Base-by-base conservation (phyloP, 148 eudicot species). In the Rhododendron simsii region DNA sequence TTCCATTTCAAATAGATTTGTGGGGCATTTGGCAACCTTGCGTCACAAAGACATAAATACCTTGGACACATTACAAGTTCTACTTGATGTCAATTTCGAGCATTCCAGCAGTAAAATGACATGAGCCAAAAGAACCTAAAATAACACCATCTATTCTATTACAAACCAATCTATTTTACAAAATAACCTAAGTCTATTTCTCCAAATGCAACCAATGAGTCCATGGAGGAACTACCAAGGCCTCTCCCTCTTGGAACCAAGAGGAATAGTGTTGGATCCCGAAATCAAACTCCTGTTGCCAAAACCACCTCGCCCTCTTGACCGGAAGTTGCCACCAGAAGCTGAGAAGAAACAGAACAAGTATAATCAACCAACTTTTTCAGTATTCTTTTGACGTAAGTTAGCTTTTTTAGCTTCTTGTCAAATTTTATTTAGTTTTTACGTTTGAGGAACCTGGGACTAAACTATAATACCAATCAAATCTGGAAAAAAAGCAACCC, bases 231-330 rank as follows among this genome's bases (percentile, higher is more conserved):
- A 75, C 88, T 93, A 96, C 93, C 93, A 94, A 80, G 89, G 95
- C 90, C 89, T 67, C 73, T 65, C 94, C 90, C 89, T 69, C 41
- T 71, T 71, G 76, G 41, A 71, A 33, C 76, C 94, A 75, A 95
- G 37, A 73, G 96, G 98, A 18, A 91, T 86, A 41, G 88, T 77
- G 86, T 96, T 96, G 14, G 97, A 93, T 86, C 98, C 99, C 30
- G 98, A 92, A 12, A 85, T 88, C 86, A 48, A 74, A 79, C 91
- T 88, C 77, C 98, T 91, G 90, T 93, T 90, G 82, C 98, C 98
- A 87, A 89, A 95, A 78, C 98, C 98, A 59, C 98, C 98, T 79
- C 96, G 93, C 23, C 99, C 98, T 92, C 98, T 93, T 53, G 95
- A 92, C 18, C 99, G 93, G 85, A 92, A 94, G 87, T 93, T 94